phyloP scores from a whole-genome alignment of 2,329 filamentous ascomycete species.

The Penicillium griseofulvum region DNA sequence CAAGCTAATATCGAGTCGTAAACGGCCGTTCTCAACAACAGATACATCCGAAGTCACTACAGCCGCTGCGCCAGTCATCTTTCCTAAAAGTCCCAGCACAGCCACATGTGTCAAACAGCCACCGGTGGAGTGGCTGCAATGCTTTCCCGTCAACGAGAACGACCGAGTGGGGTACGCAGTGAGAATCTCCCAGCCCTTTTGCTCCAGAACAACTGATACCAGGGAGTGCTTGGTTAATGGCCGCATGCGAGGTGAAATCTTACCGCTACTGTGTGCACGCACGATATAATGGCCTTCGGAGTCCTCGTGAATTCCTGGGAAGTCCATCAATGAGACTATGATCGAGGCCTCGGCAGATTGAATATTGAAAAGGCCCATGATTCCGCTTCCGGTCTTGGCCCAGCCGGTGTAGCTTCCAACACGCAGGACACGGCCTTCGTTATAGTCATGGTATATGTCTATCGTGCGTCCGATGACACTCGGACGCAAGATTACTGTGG shows the following conservation, averaged over 20 bases:
- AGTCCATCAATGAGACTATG: conserved; percentile 66
- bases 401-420: conserved; percentile 74
- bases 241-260: conserved; percentile 48
- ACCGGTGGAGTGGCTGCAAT: conserved; percentile 38
- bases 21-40: conserved; percentile 57
- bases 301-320: conserved; percentile 64
- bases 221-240: conserved; percentile 43
- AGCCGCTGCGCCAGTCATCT: conserved; percentile 86
- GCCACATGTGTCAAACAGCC: conserved; percentile 51
- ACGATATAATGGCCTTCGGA: conserved; percentile 64
- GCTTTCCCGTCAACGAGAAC: conserved; percentile 45
- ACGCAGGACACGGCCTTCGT: conserved; percentile 70
- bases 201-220: conserved; percentile 61
- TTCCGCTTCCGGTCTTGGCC: conserved; percentile 66
- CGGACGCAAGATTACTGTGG: conserved; percentile 78
- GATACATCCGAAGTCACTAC: conserved; percentile 63
- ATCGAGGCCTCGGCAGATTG: conserved; percentile 62
- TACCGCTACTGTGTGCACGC: conserved; percentile 67
- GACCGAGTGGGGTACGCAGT: conserved; percentile 66
- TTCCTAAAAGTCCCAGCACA: conserved; percentile 74
- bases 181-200: conserved; percentile 75
- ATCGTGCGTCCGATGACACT: conserved; percentile 70
- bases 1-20: conserved; percentile 65
- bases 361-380: conserved; percentile 84
- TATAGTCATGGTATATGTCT: conserved; percentile 71